These are phyloP conservation scores for Trametopsis cervina DNA, from an alignment of 768 basidiomycete genomes.

Conservation along the genomic window DNA sequence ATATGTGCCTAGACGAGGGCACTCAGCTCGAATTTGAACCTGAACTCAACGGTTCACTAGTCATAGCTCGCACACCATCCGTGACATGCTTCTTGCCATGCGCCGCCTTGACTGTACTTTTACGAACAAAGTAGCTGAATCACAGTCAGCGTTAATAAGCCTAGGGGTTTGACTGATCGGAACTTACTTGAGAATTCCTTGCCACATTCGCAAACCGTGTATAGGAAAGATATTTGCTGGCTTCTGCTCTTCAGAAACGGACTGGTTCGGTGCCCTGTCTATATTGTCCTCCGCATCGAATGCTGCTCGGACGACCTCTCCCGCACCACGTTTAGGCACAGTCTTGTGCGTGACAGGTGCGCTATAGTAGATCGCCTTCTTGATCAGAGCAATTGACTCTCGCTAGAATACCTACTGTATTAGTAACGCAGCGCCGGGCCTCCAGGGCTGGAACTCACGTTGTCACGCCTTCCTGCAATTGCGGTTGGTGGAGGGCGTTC, in stretches of 20 bases:
- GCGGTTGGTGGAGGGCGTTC: constrained; percentile 69
- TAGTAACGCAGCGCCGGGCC: no score
- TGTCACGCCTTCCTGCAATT: constrained; percentile 65
- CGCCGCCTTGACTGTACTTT: constrained; percentile 30
- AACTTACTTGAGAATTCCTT: constrained; percentile 40
- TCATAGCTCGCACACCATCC: not conserved
- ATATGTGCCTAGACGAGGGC: no score
- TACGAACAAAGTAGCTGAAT: constrained; percentile 40
- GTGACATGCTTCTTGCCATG: constrained; percentile 12
- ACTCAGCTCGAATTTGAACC: no score
- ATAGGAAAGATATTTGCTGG: constrained; percentile 33
- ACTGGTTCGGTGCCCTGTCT: constrained; percentile 40
- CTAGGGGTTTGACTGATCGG: not conserved
- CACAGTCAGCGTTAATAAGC: not conserved
- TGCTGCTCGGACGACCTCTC: constrained; percentile 40
- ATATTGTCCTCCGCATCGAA: constrained; percentile 46
- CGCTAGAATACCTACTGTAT: no score
- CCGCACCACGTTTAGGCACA: constrained; percentile 39
- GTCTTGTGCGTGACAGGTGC: constrained; percentile 47
- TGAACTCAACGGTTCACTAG: no score
- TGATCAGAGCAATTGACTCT: constrained; percentile 48
- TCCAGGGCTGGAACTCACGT: no score
- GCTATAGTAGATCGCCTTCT: constrained; percentile 49
- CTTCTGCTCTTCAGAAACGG: constrained; percentile 51
- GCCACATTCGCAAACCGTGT: constrained; percentile 53